phyloP scores from a whole-genome alignment of 768 basidiomycete genomes.

The Lentinula boryana region DNA sequence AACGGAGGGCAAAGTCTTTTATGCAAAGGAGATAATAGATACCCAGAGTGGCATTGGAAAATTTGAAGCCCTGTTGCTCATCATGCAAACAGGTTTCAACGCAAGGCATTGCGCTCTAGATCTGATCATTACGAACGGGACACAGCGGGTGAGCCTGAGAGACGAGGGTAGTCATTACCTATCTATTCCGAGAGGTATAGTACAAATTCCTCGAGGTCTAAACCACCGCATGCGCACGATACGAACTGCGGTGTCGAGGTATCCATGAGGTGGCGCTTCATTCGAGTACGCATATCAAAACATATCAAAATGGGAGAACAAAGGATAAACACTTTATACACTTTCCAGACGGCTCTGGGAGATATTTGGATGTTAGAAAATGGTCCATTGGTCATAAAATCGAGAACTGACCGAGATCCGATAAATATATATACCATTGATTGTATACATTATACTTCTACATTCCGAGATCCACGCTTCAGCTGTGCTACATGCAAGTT shows the following conservation, averaged over 20 bases:
- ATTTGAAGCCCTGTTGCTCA: background rate
- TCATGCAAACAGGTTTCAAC: background rate
- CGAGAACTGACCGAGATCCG: background rate
- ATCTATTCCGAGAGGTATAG: background rate
- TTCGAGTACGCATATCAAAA: too few species aligned
- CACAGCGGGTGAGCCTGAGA: background rate
- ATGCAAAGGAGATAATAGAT: background rate
- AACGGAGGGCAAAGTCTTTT: background rate
- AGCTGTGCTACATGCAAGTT: too few species aligned
- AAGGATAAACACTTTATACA: background rate
- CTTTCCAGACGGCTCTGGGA: background rate
- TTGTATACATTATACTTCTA: too few species aligned
- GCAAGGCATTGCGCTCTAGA: background rate
- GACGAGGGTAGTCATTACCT: background rate
- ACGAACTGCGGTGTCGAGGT: background rate
- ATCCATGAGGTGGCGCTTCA: background rate
- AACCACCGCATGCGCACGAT: background rate
- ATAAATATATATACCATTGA: too few species aligned
- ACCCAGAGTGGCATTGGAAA: background rate
- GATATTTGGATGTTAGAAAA: background rate
- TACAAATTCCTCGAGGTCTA: background rate
- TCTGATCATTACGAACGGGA: background rate
- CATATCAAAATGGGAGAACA: background rate
- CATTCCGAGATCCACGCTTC: too few species aligned
- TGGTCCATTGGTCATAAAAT: background rate